These are phyloP conservation scores for Cornus florida DNA, from an alignment of 148 eudicot genomes.

Conservation along the genomic window DNA sequence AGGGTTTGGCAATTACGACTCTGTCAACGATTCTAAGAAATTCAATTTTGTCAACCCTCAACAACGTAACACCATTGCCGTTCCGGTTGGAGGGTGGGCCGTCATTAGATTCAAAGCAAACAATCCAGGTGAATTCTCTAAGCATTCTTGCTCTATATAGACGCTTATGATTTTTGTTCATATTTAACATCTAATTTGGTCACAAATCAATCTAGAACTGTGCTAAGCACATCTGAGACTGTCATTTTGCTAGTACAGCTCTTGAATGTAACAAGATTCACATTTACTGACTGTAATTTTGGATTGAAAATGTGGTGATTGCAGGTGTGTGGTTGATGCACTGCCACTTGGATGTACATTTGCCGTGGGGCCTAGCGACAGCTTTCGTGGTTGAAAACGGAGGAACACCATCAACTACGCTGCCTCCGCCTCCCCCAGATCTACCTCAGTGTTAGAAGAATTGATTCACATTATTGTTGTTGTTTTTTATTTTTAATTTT, in stretches of 20 bases:
- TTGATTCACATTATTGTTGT: background rate
- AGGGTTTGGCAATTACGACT: slow-evolving; percentile 67
- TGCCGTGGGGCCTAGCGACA: slow-evolving; percentile 40
- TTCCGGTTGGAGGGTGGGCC: slow-evolving; percentile 76
- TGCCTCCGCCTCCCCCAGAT: slow-evolving; percentile 44
- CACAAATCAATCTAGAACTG: too few relatives aligned
- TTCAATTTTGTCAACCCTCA: slow-evolving; percentile 70
- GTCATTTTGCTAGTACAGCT: too few relatives aligned
- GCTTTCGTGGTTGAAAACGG: slow-evolving; percentile 40
- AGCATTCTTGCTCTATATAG: too few relatives aligned
- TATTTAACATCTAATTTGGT: too few relatives aligned
- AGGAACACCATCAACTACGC: slow-evolving; percentile 25
- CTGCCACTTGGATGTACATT: slow-evolving; percentile 43
- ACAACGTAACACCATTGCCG: slow-evolving; percentile 59
- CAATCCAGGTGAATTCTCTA: slow-evolving; percentile 50
- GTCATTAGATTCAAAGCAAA: slow-evolving; percentile 56
- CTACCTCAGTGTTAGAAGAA: slow-evolving; percentile 19
- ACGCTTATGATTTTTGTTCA: too few relatives aligned
- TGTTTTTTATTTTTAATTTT: background rate
- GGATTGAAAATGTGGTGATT: background rate
- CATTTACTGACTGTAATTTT: too few relatives aligned
- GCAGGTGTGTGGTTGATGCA: slow-evolving; percentile 39
- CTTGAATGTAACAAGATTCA: too few relatives aligned
- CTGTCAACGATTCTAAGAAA: slow-evolving; percentile 24
- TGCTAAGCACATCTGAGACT: too few relatives aligned